Evolutionary conservation across 306 rosid species (phyloP).

Genomic region (Erythrophleum fordii): DNA sequence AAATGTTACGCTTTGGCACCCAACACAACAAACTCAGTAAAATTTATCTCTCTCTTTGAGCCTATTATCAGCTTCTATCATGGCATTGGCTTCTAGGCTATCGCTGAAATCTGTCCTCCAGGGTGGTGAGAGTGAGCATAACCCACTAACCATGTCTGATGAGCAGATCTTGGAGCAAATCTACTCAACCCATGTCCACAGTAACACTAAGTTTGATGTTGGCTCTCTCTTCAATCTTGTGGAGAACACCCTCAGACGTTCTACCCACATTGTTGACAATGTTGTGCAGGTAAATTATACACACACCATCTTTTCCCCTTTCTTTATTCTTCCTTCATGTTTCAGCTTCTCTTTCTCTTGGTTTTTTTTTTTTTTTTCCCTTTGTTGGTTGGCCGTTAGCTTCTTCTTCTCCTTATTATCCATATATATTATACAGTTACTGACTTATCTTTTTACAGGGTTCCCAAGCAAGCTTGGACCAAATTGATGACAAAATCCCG

Average conservation of each 20-base stretch:
- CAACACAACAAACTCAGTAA: background rate
- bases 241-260: constrained; percentile 52
- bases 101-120: constrained; percentile 35
- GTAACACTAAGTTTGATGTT: constrained; percentile 48
- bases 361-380: too few relatives aligned
- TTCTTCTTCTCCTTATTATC: background rate
- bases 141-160: constrained; percentile 55
- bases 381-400: background rate
- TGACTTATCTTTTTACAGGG: constrained; percentile 43
- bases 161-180: constrained; percentile 55
- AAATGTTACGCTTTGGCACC: background rate
- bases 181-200: constrained; percentile 55
- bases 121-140: constrained; percentile 27
- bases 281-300: constrained; percentile 51
- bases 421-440: background rate
- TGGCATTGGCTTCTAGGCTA: constrained; percentile 4
- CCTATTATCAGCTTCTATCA: background rate
- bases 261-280: constrained; percentile 57
- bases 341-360: too few relatives aligned
- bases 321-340: background rate
- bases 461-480: constrained; percentile 41
- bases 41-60: background rate
- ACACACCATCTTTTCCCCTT: too few relatives aligned
- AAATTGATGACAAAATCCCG: constrained; percentile 47
- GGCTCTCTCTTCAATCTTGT: constrained; percentile 58